Evolutionary conservation across 176 grass and related monocot species (phyloP).

Genomic region (Zizania latifolia): DNA sequence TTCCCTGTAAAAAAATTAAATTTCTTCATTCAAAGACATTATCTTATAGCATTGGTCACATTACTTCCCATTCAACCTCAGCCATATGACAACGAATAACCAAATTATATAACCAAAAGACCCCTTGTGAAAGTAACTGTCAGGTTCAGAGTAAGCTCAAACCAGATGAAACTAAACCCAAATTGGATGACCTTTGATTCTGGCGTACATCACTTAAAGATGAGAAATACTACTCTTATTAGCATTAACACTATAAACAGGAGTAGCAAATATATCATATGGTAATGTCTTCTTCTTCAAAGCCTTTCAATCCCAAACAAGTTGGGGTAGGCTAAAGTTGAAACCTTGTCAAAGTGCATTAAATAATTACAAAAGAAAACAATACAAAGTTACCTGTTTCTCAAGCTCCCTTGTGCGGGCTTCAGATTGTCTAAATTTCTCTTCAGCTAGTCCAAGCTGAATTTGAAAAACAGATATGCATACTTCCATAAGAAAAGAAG

Average conservation of each 20-base stretch:
- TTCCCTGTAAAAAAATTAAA: neutral
- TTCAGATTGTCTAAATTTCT: conserved; percentile 84
- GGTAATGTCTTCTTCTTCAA: too few relatives aligned
- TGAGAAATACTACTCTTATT: neutral
- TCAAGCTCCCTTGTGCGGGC: conserved; percentile 73
- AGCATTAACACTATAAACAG: neutral
- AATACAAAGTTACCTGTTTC: conserved; percentile 55
- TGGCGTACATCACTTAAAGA: neutral
- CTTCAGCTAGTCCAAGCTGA: conserved; percentile 74
- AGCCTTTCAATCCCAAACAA: too few relatives aligned
- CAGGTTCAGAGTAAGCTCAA: neutral
- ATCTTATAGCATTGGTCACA: conserved; percentile 7
- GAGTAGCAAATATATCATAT: neutral
- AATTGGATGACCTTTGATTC: neutral
- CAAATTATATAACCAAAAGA: neutral
- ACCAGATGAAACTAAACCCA: neutral
- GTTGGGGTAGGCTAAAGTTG: too few relatives aligned
- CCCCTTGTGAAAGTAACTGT: neutral
- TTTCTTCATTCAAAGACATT: neutral
- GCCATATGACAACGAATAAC: neutral
- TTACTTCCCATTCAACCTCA: conserved; percentile 1
- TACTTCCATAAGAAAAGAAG: neutral
- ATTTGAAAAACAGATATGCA: conserved; percentile 28
- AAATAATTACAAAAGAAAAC: neutral
- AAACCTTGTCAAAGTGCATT: neutral